Percentiles rank a stretch among this genome's conserved stretches.
Evolutionary conservation across 2,329 filamentous ascomycete species (phyloP).

Genomic region (Trichoderma lentiforme): DNA sequence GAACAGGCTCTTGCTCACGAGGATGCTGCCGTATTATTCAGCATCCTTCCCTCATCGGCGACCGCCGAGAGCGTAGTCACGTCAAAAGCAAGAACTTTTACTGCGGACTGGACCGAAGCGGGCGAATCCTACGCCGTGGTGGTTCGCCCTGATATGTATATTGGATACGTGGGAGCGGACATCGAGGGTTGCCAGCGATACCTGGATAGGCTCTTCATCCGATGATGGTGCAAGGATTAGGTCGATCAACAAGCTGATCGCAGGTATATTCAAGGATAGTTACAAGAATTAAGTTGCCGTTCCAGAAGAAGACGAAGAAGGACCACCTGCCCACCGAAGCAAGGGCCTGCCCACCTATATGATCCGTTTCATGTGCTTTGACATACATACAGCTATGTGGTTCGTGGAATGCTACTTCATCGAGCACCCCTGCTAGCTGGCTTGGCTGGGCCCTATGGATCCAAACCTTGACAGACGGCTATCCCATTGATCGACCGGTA

Average conservation of each 20-base stretch:
- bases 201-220: slow-evolving; percentile 22
- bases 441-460: not conserved
- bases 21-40: slow-evolving; percentile 16
- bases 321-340: not conserved
- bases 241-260: not conserved
- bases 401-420: not conserved
- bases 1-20: slow-evolving; percentile 7
- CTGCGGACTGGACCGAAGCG: slow-evolving; percentile 29
- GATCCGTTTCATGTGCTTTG: not conserved
- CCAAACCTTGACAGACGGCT: not conserved
- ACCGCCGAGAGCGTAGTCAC: not conserved
- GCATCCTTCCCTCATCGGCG: slow-evolving; percentile 7
- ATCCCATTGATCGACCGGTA: slow-evolving; percentile 2
- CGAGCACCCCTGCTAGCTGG: not conserved
- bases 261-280: not conserved
- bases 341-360: not conserved
- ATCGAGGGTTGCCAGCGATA: slow-evolving; percentile 29
- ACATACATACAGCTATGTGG: not conserved
- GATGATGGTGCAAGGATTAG: not conserved
- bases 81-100: slow-evolving; percentile 23
- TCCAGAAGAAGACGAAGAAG: not conserved
- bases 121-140: slow-evolving; percentile 32
- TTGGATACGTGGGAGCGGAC: slow-evolving; percentile 33
- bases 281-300: not conserved
- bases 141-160: slow-evolving; percentile 41